phyloP scores from a whole-genome alignment of 208 protist species.

The Acanthamoeba culbertsoni region DNA sequence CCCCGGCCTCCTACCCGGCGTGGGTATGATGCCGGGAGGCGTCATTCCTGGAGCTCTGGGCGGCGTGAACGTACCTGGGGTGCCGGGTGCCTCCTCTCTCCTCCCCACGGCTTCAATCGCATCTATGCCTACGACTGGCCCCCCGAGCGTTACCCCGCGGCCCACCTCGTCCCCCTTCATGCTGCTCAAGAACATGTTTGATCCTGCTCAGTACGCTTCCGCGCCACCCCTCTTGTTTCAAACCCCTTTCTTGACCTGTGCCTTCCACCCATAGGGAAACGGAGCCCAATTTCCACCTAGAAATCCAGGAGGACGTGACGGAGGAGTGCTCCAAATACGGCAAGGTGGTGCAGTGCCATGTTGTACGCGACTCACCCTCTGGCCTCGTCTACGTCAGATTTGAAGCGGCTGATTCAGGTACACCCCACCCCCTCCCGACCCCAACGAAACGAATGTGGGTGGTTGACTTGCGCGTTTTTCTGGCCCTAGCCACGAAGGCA shows the following conservation, averaged over 20 bases:
- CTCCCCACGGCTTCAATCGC: background rate
- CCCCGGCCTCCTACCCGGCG: background rate
- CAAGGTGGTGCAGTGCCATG: conserved; percentile 42
- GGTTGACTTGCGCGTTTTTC: background rate
- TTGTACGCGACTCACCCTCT: conserved; percentile 43
- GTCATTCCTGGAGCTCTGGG: background rate
- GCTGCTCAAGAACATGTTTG: conserved; percentile 78
- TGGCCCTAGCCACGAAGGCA: background rate
- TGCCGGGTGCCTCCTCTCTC: background rate
- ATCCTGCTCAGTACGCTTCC: conserved; percentile 64
- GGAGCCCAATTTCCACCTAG: conserved; percentile 69
- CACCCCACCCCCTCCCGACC: background rate
- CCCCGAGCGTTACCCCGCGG: background rate
- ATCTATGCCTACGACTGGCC: background rate
- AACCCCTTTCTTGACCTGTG: background rate
- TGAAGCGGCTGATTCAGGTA: background rate
- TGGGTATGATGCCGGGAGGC: background rate
- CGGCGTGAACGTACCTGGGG: background rate
- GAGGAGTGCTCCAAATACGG: conserved; percentile 74
- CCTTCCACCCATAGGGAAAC: conserved; percentile 12
- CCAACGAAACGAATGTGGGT: background rate
- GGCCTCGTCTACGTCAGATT: conserved; percentile 72
- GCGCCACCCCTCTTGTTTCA: background rate
- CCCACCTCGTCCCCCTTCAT: conserved; percentile 19
- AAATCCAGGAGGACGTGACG: conserved; percentile 73